Base-by-base conservation (phyloP, 78 protist species). In the Planoprotostelium fungivorum region DNA sequence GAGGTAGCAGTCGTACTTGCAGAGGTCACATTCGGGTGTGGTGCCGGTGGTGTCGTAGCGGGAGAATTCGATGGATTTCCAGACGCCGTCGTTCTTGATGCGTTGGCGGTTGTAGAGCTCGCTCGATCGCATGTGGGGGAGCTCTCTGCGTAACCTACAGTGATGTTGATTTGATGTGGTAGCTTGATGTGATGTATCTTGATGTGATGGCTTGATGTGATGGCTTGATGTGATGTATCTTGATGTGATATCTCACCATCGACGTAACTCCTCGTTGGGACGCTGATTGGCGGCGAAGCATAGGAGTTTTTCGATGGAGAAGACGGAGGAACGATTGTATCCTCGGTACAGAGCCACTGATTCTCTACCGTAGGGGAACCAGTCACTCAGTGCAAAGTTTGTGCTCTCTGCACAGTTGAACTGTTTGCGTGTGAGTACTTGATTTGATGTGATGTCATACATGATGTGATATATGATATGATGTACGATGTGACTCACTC, bases 401-500 rank as follows among this genome's bases (percentile, higher is more conserved):
- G 93, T 96, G 63, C 98, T 97, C 91, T 97, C 99, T 29, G 97
- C 98, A 1, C 90, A 31, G 36, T 96, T 97, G 85, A 94, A 96
- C 73, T 51, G 73, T 5, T n/a, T n/a, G n/a, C n/a, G n/a, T n/a
- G 94, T 95, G 34, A 51, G 90, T 31, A 36, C 0, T 16, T 16
- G n/a, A n/a, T n/a, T n/a, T n/a, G n/a, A n/a, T n/a, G n/a, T n/a
- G n/a, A n/a, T n/a, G n/a, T n/a, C n/a, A n/a, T n/a, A n/a, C n/a
- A n/a, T n/a, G n/a, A n/a, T n/a, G n/a, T n/a, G n/a, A n/a, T n/a
- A n/a, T n/a, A n/a, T n/a, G n/a, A n/a, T n/a, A n/a, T n/a, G n/a
- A n/a, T n/a, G 5, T 51, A 16, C 31, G 34, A 28, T 25, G 16
- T 25, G 16, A 25, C 73, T 51, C 16, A 51, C 73, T 29, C 93